Evolutionary conservation across 805 yeast species (phyloP), one percentile per base, ranked within the genome.

Genomic region (Starmerella stigmatis): DNA sequence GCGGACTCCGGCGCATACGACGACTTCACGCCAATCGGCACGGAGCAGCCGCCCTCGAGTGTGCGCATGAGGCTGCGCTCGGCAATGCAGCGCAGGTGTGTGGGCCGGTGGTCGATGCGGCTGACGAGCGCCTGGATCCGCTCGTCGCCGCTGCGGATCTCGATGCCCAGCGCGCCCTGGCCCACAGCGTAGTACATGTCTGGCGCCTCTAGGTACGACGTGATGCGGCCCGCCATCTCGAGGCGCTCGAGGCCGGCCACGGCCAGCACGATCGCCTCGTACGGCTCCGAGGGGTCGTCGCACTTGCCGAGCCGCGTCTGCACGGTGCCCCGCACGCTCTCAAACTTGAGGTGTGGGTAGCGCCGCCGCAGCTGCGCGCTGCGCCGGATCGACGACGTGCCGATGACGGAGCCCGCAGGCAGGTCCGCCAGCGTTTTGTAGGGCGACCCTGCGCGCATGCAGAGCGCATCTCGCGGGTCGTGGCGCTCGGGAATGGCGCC

Each of bases 111-210:
- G 55, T 79, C 79, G 49, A 89, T 75, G 46, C 74, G 69, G 15
- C 71, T 63, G 55, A 94, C 73, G 16, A 88, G 69, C 45, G 71
- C 63, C 54, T 67, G 67, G 64, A 83, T 74, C 41, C 68, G 66
- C 5, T 63, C 58, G 62, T 92, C 95, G 48, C 72, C 74, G 47
- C 72, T 72, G 56, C 94, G 74, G 54, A 89, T 84, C 66, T 92
- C 98, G 22, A 92, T 68, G 16, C 97, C 98, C 36, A 92, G 65
- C 0, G 97, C 97, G 52, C 98, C 98, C 67, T 92, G 98, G n/a
- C 98, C 98, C 37, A 92, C 96, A 1, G 98, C 96, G 61, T 89
- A 84, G 60, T 78, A 81, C 94, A 89, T 84, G 45, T 80, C 83
- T 27, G 84, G 81, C 5, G 78, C 71, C 45, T 79, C 76, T 51